Conservation (phyloP, 257 asterid species). For the Marsdenia floribunda region DNA sequence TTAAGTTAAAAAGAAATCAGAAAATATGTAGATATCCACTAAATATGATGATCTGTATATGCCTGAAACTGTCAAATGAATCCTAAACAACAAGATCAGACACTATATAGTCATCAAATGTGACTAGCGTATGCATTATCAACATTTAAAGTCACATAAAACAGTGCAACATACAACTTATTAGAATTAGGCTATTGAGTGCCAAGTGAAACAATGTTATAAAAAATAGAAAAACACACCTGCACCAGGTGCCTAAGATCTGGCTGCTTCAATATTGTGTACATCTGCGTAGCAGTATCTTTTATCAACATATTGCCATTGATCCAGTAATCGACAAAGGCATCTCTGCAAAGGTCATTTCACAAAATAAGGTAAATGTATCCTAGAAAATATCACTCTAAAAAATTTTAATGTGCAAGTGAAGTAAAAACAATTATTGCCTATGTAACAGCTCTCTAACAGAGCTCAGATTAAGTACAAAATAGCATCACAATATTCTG, state of each 20-base stretch:
- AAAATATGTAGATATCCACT: slow-evolving; percentile 1
- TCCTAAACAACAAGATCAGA: neutral
- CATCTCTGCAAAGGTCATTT: slow-evolving; percentile 54
- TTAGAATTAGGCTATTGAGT: neutral
- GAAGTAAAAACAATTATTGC: neutral
- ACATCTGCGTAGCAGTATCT: slow-evolving; percentile 75
- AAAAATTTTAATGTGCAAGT: neutral
- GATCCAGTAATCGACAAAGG: slow-evolving; percentile 88
- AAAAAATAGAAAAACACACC: slow-evolving; percentile 35
- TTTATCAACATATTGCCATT: slow-evolving; percentile 82
- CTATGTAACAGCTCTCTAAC: neutral
- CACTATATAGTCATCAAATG: neutral
- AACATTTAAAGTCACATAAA: neutral
- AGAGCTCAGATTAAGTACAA: neutral
- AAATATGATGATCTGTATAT: slow-evolving; percentile 14
- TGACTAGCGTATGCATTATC: neutral
- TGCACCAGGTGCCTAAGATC: slow-evolving; percentile 64
- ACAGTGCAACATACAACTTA: neutral
- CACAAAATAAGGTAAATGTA: slow-evolving; percentile 14
- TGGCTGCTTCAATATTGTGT: slow-evolving; percentile 78
- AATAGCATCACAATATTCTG: neutral
- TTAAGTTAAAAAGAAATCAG: neutral
- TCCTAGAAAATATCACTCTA: slow-evolving; percentile 3
- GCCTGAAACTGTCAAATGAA: slow-evolving; percentile 2
- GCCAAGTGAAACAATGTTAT: neutral